phyloP scores from a whole-genome alignment of 2,329 filamentous ascomycete species.

The Pseudocercospora vitis region DNA sequence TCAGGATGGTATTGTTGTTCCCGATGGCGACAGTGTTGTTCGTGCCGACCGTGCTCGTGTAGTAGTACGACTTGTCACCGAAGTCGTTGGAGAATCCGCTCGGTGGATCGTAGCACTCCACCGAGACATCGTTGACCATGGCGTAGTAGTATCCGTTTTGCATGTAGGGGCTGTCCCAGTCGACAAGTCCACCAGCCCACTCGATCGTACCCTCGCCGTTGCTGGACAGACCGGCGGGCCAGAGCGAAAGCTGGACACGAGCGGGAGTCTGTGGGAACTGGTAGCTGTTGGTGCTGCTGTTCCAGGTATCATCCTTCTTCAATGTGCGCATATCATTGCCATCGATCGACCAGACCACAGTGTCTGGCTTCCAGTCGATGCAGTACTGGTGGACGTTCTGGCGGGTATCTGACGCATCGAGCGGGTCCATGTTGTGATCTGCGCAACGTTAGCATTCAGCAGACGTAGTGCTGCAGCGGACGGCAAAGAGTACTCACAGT shows the following conservation, averaged over 20 bases:
- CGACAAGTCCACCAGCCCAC: slow-evolving; percentile 87
- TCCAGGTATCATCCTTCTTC: slow-evolving; percentile 79
- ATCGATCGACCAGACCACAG: slow-evolving; percentile 83
- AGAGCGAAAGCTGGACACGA: slow-evolving; percentile 89
- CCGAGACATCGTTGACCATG: slow-evolving; percentile 70
- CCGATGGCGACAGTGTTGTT: slow-evolving; percentile 78
- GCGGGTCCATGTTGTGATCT: slow-evolving; percentile 77
- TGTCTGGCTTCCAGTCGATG: slow-evolving; percentile 86
- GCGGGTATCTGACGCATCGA: slow-evolving; percentile 69
- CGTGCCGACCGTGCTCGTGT: slow-evolving; percentile 62
- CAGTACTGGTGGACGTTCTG: slow-evolving; percentile 83
- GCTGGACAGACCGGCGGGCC: slow-evolving; percentile 79
- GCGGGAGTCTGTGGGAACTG: slow-evolving; percentile 88
- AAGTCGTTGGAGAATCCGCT: slow-evolving; percentile 59
- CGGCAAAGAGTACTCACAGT: slow-evolving; percentile 64
- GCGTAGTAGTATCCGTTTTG: slow-evolving; percentile 89
- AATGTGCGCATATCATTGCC: slow-evolving; percentile 73
- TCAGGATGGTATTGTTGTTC: slow-evolving; percentile 71
- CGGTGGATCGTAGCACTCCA: slow-evolving; percentile 86
- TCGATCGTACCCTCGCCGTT: slow-evolving; percentile 82
- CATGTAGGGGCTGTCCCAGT: slow-evolving; percentile 84
- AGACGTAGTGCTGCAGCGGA: neutral
- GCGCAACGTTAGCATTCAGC: slow-evolving; percentile 30
- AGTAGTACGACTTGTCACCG: slow-evolving; percentile 70
- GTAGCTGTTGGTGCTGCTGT: slow-evolving; percentile 76